A percentile compares a stretch with the other conserved stretches of the same genome.
Conservation (phyloP, 352 stramenopile species). For the Plasmopara viticola region DNA sequence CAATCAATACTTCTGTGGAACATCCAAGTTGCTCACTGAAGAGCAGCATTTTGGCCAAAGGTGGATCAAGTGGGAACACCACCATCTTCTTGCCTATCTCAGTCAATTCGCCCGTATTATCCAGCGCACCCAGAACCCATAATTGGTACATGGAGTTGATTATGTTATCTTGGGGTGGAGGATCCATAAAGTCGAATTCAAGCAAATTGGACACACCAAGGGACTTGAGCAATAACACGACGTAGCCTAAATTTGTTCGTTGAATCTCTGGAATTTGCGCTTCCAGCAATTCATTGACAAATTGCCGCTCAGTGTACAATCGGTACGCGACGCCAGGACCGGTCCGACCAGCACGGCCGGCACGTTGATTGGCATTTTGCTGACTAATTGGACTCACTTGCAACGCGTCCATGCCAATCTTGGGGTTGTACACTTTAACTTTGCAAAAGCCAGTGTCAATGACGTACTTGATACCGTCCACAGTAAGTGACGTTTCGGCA, state of each 20-base stretch:
- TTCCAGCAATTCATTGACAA: slow-evolving; percentile 94
- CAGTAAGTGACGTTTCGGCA: slow-evolving; percentile 93
- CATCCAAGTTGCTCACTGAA: slow-evolving; percentile 93
- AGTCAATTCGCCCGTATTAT: slow-evolving; percentile 96
- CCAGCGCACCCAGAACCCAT: slow-evolving; percentile 96
- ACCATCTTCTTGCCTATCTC: slow-evolving; percentile 95
- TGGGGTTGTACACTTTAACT: slow-evolving; percentile 99
- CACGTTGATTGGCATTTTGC: slow-evolving; percentile 97
- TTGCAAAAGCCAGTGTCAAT: slow-evolving; percentile 98
- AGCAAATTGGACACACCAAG: slow-evolving; percentile 93
- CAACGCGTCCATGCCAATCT: slow-evolving; percentile 98
- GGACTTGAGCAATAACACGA: slow-evolving; percentile 97
- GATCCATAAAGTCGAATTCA: slow-evolving; percentile 99
- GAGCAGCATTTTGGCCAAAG: slow-evolving; percentile 93
- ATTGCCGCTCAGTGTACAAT: slow-evolving; percentile 97
- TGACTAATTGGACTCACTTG: slow-evolving; percentile 94
- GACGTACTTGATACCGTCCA: slow-evolving; percentile 98
- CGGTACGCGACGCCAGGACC: slow-evolving; percentile 90
- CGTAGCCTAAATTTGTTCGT: slow-evolving; percentile 96
- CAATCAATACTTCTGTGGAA: slow-evolving; percentile 92
- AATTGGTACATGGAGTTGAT: slow-evolving; percentile 98
- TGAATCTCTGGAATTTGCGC: slow-evolving; percentile 98
- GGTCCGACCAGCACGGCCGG: slow-evolving; percentile 90
- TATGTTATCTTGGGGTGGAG: slow-evolving; percentile 95
- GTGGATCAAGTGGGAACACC: slow-evolving; percentile 97